Base-by-base conservation (phyloP, 495 filamentous ascomycete genomes). In the Hypomontagnella submonticulosa region DNA sequence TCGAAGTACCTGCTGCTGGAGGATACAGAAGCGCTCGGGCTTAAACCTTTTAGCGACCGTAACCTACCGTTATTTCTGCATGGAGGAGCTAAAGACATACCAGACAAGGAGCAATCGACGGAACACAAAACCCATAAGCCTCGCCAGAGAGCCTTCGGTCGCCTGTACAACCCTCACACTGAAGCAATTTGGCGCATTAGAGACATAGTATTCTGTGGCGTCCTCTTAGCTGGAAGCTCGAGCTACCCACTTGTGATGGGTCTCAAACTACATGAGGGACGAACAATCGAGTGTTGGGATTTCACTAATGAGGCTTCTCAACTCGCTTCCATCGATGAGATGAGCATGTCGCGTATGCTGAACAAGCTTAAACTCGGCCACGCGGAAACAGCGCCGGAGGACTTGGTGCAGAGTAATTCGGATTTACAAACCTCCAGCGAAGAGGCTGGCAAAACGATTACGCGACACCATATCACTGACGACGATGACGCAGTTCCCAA, bases 11-110 rank as follows among this genome's bases (percentile, higher is more conserved):
- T 76, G 15, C 61, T 82, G 8, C 63, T 71, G 0, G 80, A 82
- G 60, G 80, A 82, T 44, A 69, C 70, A 16, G 75, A 81, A 54
- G 75, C 78, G 9, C 53, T 80, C 20, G 79, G 80, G 15, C 72
- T 81, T 18, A 65, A 69, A 15, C 75, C 77, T n/a, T 64, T 82
- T n/a, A 38, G 27, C 18, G 75, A 79, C 38, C 71, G 71, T 2
- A 49, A 38, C 13, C 32, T 74, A 20, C 69, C 71, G 1, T 38
- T 74, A 27, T 74, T 74, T 40, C 12, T 60, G 30, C 63, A 61
- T 27, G 23, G 3, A 27, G 23, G 3, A 4, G 37, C 47, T 20
- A 53, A 57, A 51, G 69, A 62, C 33, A 13, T 67, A 13, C 23
- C 30, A 12, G 37, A 16, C 15, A 23, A 37, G 13, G 32, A 19